A percentile compares a stretch with the other conserved stretches of the same genome.
Conservation (phyloP, 371 early-diverging fungal species). For the Lichtheimia corymbifera region DNA sequence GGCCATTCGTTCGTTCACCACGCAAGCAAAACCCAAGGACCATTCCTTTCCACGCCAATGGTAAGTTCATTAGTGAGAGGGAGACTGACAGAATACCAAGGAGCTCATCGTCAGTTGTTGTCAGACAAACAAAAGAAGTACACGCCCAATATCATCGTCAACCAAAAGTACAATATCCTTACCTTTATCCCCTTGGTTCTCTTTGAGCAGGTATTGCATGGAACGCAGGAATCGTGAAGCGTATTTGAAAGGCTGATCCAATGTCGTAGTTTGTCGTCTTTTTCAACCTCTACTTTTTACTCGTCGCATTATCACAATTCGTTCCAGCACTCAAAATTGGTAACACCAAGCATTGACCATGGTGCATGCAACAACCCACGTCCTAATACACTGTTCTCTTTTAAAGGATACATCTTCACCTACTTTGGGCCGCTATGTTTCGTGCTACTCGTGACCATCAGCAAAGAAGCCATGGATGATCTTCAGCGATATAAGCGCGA, state of each 20-base stretch:
- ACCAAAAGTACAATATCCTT: constrained; percentile 94
- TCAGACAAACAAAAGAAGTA: constrained; percentile 61
- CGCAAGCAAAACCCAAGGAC: constrained; percentile 32
- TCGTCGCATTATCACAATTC: constrained; percentile 95
- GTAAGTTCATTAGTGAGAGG: constrained; percentile 15
- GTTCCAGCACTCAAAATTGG: constrained; percentile 86
- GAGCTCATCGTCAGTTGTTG: not conserved
- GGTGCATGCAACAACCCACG: too few species aligned
- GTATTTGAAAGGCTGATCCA: not conserved
- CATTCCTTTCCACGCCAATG: constrained; percentile 31
- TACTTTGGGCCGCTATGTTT: constrained; percentile 96
- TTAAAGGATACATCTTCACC: constrained; percentile 86
- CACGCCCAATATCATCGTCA: constrained; percentile 88
- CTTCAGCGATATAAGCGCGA: constrained; percentile 90
- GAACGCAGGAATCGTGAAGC: not conserved
- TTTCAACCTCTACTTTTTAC: constrained; percentile 96
- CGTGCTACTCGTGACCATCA: constrained; percentile 91
- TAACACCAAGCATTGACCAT: constrained; percentile 20
- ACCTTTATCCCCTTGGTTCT: constrained; percentile 93
- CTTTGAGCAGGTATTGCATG: constrained; percentile 80
- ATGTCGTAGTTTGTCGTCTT: constrained; percentile 86
- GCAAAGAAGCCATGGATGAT: constrained; percentile 98
- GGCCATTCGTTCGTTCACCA: constrained; percentile 20
- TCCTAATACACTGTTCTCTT: not conserved
- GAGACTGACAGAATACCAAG: not conserved